Conservation (phyloP, 179 eudicot species). For the Carnegiea gigantea region DNA sequence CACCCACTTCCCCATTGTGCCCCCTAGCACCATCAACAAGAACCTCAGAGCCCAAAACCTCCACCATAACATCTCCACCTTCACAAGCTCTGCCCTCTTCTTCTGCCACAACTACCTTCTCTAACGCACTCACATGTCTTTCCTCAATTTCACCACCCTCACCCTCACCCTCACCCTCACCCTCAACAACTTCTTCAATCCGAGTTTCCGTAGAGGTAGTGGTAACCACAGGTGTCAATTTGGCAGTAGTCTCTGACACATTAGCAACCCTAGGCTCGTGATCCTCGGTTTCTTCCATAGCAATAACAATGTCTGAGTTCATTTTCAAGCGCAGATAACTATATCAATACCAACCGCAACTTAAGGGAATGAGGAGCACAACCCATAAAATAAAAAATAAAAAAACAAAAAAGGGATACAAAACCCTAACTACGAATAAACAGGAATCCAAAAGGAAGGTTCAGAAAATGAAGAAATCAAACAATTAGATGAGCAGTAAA, state of each 20-base stretch:
- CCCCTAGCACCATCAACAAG: slow-evolving; percentile 49
- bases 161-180: slow-evolving; percentile 12
- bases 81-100: slow-evolving; percentile 15
- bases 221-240: slow-evolving; percentile 20
- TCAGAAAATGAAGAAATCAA: neutral
- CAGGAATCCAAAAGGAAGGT: neutral
- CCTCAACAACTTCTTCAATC: slow-evolving; percentile 23
- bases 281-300: slow-evolving; percentile 47
- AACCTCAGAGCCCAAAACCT: slow-evolving; percentile 55
- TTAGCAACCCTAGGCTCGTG: slow-evolving; percentile 24
- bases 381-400: no score
- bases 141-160: slow-evolving; percentile 26
- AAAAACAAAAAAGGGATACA: neutral
- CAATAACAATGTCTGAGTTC: slow-evolving; percentile 30
- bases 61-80: slow-evolving; percentile 47
- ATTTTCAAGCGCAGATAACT: neutral
- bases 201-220: slow-evolving; percentile 28
- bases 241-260: slow-evolving; percentile 27
- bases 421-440: slow-evolving; percentile 18
- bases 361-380: neutral
- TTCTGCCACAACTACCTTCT: neutral
- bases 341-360: slow-evolving; percentile 6
- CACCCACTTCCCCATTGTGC: slow-evolving; percentile 18
- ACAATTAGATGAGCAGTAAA: neutral
- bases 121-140: no score